phyloP scores from a whole-genome alignment of 169 alveolate species.

The Plasmodium vinckei region DNA sequence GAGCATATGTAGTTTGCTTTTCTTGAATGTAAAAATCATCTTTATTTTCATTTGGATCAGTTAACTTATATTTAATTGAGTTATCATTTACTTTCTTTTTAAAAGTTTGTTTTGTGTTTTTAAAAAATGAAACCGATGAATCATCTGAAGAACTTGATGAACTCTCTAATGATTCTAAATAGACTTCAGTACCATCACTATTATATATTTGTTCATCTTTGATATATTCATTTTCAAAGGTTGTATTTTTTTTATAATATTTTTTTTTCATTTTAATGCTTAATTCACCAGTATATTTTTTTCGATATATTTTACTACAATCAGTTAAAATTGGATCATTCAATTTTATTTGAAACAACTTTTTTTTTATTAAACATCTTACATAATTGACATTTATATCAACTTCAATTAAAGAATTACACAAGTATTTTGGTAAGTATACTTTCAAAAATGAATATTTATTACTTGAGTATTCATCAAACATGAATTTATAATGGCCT shows the following conservation, averaged over 20 bases:
- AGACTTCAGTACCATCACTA: not conserved
- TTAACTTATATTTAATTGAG: not conserved
- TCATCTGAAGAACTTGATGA: slow-evolving; percentile 17
- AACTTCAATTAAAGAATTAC: slow-evolving; percentile 86
- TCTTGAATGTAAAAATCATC: slow-evolving; percentile 36
- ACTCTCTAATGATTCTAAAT: not conserved
- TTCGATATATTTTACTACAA: slow-evolving; percentile 50
- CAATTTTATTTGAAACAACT: slow-evolving; percentile 88
- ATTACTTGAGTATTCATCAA: slow-evolving; percentile 76
- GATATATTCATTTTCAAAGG: slow-evolving; percentile 26
- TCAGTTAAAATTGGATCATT: slow-evolving; percentile 69
- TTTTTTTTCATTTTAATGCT: slow-evolving; percentile 64
- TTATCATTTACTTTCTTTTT: slow-evolving; percentile 7
- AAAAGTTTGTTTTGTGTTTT: slow-evolving; percentile 20
- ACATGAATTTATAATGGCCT: slow-evolving; percentile 76
- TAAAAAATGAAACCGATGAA: slow-evolving; percentile 37
- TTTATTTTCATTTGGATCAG: slow-evolving; percentile 3
- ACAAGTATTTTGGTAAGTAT: slow-evolving; percentile 88
- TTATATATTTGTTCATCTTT: slow-evolving; percentile 22
- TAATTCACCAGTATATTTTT: slow-evolving; percentile 76
- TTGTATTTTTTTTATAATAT: slow-evolving; percentile 71
- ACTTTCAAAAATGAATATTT: slow-evolving; percentile 84
- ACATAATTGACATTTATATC: slow-evolving; percentile 90
- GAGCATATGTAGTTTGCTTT: slow-evolving; percentile 43
- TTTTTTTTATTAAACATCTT: slow-evolving; percentile 88